Conservation (phyloP, 2,329 filamentous ascomycete species). For the Ramichloridium luteum region DNA sequence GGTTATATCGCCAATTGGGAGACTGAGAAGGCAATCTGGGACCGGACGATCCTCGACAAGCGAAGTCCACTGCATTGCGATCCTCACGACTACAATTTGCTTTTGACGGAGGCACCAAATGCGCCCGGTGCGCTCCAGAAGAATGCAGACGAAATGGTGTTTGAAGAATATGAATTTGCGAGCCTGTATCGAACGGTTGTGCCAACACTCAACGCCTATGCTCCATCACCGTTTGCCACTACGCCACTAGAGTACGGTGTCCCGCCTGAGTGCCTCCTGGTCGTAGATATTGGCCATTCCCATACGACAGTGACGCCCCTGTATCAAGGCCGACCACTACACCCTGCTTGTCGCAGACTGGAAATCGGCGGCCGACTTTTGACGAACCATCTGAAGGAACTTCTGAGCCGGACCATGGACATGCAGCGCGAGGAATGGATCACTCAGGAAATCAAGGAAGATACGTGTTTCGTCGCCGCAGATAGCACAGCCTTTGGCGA, state of each 20-base stretch:
- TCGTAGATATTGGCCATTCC: conserved; percentile 87
- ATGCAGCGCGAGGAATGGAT: conserved; percentile 90
- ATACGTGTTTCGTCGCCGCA: conserved; percentile 58
- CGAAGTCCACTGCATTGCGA: conserved; percentile 43
- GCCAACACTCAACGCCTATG: conserved; percentile 18
- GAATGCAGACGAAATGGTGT: conserved; percentile 91
- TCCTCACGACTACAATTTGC: conserved; percentile 66
- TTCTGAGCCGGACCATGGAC: conserved; percentile 87
- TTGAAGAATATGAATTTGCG: conserved; percentile 91
- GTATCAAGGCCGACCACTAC: conserved; percentile 66
- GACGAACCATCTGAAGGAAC: conserved; percentile 82
- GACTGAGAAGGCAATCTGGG: conserved; percentile 89
- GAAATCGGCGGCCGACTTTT: conserved; percentile 87
- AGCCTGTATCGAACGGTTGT: conserved; percentile 56
- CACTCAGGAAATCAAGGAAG: conserved; percentile 92
- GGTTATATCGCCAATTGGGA: conserved; percentile 97
- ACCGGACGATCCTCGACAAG: conserved; percentile 66
- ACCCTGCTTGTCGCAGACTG: conserved; percentile 69
- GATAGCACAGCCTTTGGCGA: conserved; percentile 40
- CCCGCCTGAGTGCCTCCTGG: conserved; percentile 69
- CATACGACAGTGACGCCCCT: conserved; percentile 84
- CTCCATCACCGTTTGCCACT: conserved; percentile 21
- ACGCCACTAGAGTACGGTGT: conserved; percentile 19
- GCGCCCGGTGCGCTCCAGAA: conserved; percentile 67
- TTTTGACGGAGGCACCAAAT: conserved; percentile 80